Evolutionary conservation across 2,329 filamentous ascomycete genomes (phyloP).

Genomic region (Aspergillus japonicus): DNA sequence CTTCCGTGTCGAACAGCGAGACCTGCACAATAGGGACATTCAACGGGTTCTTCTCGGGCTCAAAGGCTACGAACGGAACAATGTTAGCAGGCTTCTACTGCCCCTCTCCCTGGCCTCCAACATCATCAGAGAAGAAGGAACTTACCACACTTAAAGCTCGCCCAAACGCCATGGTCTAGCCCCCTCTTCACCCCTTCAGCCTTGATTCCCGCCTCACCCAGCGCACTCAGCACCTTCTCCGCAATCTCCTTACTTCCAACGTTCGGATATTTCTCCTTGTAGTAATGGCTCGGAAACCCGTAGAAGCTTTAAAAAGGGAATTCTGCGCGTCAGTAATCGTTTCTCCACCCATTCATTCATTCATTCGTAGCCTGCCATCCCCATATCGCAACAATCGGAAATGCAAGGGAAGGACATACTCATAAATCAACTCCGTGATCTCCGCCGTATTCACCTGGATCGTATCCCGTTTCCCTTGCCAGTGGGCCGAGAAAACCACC

Average conservation of each 20-base stretch:
- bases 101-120: no score
- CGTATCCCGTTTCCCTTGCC: slow-evolving; percentile 59
- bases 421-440: slow-evolving; percentile 67
- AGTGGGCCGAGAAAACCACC: slow-evolving; percentile 75
- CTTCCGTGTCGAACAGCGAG: slow-evolving; percentile 64
- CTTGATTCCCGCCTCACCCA: slow-evolving; percentile 59
- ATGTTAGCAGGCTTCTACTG: not conserved
- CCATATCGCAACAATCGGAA: no score
- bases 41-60: slow-evolving; percentile 61
- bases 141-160: slow-evolving; percentile 59
- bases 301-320: slow-evolving; percentile 54
- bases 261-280: slow-evolving; percentile 65
- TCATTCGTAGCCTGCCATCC: no score
- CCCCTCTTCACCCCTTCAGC: slow-evolving; percentile 62
- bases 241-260: slow-evolving; percentile 62
- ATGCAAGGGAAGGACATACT: slow-evolving; percentile 44
- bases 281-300: slow-evolving; percentile 69
- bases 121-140: slow-evolving; percentile 5
- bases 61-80: slow-evolving; percentile 50
- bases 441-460: slow-evolving; percentile 67
- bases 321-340: not conserved
- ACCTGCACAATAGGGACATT: slow-evolving; percentile 70
- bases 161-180: slow-evolving; percentile 74
- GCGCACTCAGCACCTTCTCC: slow-evolving; percentile 54
- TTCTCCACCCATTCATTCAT: not conserved